phyloP scores from a whole-genome alignment of 192 early-diverging fungal genomes.

The Helicostylum pulchrum region DNA sequence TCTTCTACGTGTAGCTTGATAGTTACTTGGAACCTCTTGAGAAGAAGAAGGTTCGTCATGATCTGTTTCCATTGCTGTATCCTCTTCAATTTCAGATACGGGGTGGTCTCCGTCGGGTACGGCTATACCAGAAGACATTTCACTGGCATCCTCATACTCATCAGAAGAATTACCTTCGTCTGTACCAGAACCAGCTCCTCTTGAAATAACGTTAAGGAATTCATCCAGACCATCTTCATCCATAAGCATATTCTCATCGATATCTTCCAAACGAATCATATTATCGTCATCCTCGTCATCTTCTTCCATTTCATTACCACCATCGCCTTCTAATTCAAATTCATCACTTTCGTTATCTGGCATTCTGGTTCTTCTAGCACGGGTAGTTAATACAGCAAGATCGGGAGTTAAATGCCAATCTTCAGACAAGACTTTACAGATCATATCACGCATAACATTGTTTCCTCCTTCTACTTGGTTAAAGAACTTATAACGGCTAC shows the following conservation, averaged over 20 bases:
- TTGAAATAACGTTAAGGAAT: no score
- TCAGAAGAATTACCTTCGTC: neutral
- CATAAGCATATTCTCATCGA: neutral
- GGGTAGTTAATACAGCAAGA: constrained; percentile 27
- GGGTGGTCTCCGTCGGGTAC: neutral
- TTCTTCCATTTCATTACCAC: neutral
- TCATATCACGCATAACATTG: constrained; percentile 47
- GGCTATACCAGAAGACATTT: neutral
- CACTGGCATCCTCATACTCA: constrained; percentile 9
- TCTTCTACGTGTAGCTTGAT: no score
- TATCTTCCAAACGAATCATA: neutral
- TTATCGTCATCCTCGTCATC: neutral
- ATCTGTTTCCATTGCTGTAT: no score
- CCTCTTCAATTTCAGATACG: neutral
- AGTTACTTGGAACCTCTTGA: no score
- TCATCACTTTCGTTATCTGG: constrained; percentile 11
- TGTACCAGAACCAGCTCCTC: neutral
- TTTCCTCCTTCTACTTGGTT: constrained; percentile 34
- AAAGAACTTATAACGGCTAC: constrained; percentile 45
- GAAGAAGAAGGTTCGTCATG: no score
- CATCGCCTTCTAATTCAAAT: neutral
- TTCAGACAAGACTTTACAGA: constrained; percentile 56
- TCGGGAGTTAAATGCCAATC: constrained; percentile 50
- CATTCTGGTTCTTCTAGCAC: constrained; percentile 14
- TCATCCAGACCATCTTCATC: no score